Conservation (phyloP, 768 basidiomycete species). For the Phylloporus sp. region DNA sequence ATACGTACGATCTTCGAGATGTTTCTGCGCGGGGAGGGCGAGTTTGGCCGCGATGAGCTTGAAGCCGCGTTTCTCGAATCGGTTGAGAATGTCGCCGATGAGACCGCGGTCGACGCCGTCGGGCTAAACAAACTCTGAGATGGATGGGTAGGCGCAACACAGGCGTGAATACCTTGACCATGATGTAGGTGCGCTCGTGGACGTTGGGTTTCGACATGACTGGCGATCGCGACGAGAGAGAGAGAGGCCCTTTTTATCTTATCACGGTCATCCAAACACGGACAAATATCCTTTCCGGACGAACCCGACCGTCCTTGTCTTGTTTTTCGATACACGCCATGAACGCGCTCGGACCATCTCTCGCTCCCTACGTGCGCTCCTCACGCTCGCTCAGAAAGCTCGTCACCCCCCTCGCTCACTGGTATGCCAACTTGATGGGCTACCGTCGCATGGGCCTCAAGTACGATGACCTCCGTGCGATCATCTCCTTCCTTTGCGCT, state of each 20-base stretch:
- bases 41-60: constrained; percentile 96
- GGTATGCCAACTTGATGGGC: constrained; percentile 77
- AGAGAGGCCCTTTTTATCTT: constrained; percentile 20
- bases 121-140: constrained; percentile 66
- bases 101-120: constrained; percentile 98
- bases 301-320: background rate
- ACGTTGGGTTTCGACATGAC: constrained; percentile 19
- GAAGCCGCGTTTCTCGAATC: constrained; percentile 98
- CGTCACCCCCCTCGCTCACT: constrained; percentile 73
- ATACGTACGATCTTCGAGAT: constrained; percentile 80
- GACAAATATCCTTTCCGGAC: constrained; percentile 36
- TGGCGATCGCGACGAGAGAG: constrained; percentile 40
- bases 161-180: constrained; percentile 76
- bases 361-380: constrained; percentile 71
- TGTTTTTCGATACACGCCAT: constrained; percentile 8
- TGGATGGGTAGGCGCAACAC: no score
- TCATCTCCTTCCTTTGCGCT: constrained; percentile 13
- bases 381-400: constrained; percentile 61
- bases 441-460: constrained; percentile 85
- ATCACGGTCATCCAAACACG: constrained; percentile 35
- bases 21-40: constrained; percentile 68
- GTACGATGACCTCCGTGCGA: constrained; percentile 93
- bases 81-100: constrained; percentile 89
- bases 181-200: constrained; percentile 94
- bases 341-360: constrained; percentile 59